Percentiles rank a stretch among this genome's conserved stretches.
Evolutionary conservation across 805 yeast genomes (phyloP).

Genomic region (Kuraishia cidri): DNA sequence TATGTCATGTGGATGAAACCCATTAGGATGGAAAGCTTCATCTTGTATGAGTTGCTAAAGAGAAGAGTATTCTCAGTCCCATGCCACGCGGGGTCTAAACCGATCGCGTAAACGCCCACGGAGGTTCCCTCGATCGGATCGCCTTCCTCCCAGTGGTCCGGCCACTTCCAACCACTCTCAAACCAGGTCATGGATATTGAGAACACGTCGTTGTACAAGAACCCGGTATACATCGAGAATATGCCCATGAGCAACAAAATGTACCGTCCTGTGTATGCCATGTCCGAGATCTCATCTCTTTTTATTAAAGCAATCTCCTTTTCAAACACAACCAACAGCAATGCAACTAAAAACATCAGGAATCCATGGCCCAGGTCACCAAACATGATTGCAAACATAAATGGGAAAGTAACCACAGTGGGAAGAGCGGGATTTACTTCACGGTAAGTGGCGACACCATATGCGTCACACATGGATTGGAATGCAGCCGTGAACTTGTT

Average conservation of each 20-base stretch:
- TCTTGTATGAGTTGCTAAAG: slow-evolving; percentile 67
- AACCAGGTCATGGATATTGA: slow-evolving; percentile 64
- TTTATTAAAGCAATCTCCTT: slow-evolving; percentile 40
- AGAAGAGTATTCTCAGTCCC: slow-evolving; percentile 67
- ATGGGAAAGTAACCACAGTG: slow-evolving; percentile 68
- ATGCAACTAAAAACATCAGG: slow-evolving; percentile 47
- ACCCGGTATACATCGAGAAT: slow-evolving; percentile 69
- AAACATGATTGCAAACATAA: slow-evolving; percentile 79
- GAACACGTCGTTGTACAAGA: slow-evolving; percentile 64
- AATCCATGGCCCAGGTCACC: slow-evolving; percentile 81
- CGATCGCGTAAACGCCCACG: slow-evolving; percentile 48
- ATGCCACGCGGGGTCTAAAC: slow-evolving; percentile 72
- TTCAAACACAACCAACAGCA: slow-evolving; percentile 47
- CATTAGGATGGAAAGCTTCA: slow-evolving; percentile 70
- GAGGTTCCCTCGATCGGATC: slow-evolving; percentile 37
- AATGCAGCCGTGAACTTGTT: slow-evolving; percentile 64
- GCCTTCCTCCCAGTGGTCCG: slow-evolving; percentile 37
- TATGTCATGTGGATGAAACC: slow-evolving; percentile 72
- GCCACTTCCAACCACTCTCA: slow-evolving; percentile 66
- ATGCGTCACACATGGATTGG: slow-evolving; percentile 69
- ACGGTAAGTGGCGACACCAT: slow-evolving; percentile 67
- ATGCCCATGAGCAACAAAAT: slow-evolving; percentile 62
- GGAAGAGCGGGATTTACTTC: slow-evolving; percentile 74
- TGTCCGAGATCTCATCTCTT: slow-evolving; percentile 68
- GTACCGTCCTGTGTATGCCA: slow-evolving; percentile 69